Evolutionary conservation across 371 early-diverging fungal genomes (phyloP), one percentile per base, ranked within the genome.

Genomic region (Mortierella sp.): DNA sequence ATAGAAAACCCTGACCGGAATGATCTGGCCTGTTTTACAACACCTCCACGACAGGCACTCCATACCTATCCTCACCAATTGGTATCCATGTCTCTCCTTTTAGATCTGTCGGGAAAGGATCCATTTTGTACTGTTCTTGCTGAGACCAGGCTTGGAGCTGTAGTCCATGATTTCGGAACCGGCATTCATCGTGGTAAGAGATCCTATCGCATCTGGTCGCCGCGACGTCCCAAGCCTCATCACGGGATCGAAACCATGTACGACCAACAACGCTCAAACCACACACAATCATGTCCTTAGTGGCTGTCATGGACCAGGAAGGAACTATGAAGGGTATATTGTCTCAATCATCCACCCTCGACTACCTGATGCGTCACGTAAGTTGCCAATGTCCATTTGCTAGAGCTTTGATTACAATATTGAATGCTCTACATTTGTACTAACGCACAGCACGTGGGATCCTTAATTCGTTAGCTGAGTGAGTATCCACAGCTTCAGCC

Each of bases 71-170:
- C n/a, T n/a, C n/a, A n/a, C n/a, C n/a, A 10, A n/a, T 14, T 22
- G 1, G 16, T 10, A 21, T 24, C 34, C 21, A 10, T 17, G 10
- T 17, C 28, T 64, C 1, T 28, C 67, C 51, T 21, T 40, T 5
- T 49, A 80, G 95, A 95, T 74, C 68, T 93, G 40, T 94, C 94
- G n/a, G 85, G 87, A 45, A 86, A 87, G 54, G 92, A 95, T 60
- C 94, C 95, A 7, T 95, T 94, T 67, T 94, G 92, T 67, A 88
- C 91, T 22, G 90, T 94, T 9, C 63, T 90, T 41, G 87, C 88
- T 17, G 93, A 94, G 61, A 88, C 94, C 9, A 87, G 92, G 0
- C 74, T 95, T 3, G 74, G 88, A 41, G 90, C 91, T 34, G 86
- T 90, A 10, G 86, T 89, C 7, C 89, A 87, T 51, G 86, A 92